phyloP scores from a whole-genome alignment of 1,139 yeast species.

The Blastobotrys elegans region DNA sequence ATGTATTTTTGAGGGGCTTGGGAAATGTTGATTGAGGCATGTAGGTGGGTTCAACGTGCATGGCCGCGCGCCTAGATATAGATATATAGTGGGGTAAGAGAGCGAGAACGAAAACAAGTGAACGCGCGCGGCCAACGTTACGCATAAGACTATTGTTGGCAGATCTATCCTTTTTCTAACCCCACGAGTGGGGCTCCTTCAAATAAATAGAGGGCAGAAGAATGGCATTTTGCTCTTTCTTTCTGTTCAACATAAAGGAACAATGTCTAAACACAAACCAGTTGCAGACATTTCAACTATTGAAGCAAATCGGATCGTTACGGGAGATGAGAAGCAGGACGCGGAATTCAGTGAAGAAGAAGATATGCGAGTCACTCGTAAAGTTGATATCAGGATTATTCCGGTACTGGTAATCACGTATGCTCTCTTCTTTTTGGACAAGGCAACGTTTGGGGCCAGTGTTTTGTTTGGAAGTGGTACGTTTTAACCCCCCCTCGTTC shows the following conservation, averaged over 20 bases:
- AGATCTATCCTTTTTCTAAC: not conserved
- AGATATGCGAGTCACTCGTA: conserved; percentile 9
- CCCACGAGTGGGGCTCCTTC: not conserved
- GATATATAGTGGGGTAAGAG: not conserved
- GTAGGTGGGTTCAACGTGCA: too few species aligned
- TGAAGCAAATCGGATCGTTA: not conserved
- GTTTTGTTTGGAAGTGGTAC: conserved; percentile 9
- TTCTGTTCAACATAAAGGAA: not conserved
- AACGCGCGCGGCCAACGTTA: not conserved
- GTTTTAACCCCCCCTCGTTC: too few species aligned
- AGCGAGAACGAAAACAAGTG: not conserved
- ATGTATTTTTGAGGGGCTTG: too few species aligned
- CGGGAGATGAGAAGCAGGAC: not conserved
- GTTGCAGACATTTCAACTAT: not conserved
- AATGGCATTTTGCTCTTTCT: not conserved
- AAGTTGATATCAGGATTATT: conserved; percentile 13
- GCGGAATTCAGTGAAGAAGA: conserved; percentile 6
- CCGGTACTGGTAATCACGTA: conserved; percentile 16
- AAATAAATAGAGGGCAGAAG: not conserved
- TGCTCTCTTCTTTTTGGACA: conserved; percentile 31
- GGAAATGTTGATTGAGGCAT: too few species aligned
- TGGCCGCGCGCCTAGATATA: too few species aligned
- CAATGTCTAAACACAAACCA: not conserved
- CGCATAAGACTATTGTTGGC: not conserved
- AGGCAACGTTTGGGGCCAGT: conserved; percentile 23